Percentiles rank a stretch among this genome's conserved stretches.
These are phyloP conservation scores for Podospora didyma DNA, from an alignment of 495 filamentous ascomycete genomes.

Conservation along the genomic window DNA sequence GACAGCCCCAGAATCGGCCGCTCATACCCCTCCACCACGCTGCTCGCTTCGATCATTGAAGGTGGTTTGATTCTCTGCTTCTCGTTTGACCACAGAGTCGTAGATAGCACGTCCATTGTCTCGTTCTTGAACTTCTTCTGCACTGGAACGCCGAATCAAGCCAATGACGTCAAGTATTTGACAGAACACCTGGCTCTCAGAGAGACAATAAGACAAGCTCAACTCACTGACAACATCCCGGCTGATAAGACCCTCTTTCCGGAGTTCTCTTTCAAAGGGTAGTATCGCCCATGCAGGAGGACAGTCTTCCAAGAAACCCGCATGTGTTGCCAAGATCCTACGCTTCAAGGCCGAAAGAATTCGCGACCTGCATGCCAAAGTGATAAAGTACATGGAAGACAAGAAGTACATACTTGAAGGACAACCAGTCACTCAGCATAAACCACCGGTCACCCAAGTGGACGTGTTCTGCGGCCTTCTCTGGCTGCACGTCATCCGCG, in stretches of 20 bases:
- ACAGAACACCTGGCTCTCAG: not conserved
- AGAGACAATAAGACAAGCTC: too few species aligned
- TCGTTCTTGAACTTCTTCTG: not conserved
- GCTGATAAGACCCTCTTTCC: not conserved
- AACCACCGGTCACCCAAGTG: not conserved
- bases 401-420: too few species aligned
- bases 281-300: too few species aligned
- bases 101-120: not conserved
- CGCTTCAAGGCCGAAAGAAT: not conserved
- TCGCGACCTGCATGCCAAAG: not conserved
- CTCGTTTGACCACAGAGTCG: not conserved
- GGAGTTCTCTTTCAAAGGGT: too few species aligned
- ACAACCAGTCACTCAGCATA: not conserved
- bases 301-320: too few species aligned
- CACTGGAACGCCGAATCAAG: not conserved
- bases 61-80: not conserved
- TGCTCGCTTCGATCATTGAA: not conserved
- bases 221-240: too few species aligned
- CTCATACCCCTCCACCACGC: not conserved
- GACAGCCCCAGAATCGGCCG: not conserved
- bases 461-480: not conserved
- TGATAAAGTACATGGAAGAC: not conserved
- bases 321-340: not conserved
- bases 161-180: not conserved
- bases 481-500: not conserved